Percentiles rank a stretch among this genome's conserved stretches.
Evolutionary conservation across 192 early-diverging fungal species (phyloP).

Genomic region (Polychytrium aggregatum): DNA sequence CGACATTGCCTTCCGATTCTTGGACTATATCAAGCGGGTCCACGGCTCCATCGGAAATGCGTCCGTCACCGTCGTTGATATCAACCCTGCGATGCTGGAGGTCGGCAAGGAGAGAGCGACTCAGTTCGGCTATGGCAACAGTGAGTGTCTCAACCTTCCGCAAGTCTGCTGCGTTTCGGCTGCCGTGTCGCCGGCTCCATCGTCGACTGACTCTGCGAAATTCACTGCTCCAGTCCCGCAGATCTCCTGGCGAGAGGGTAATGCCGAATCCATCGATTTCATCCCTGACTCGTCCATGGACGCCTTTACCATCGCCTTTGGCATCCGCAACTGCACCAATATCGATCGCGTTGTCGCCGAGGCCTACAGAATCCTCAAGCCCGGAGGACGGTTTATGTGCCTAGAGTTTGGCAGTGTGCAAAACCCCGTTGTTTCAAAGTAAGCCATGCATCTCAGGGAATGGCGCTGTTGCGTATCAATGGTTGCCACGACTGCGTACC

Average conservation of each 20-base stretch:
- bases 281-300: slow-evolving; percentile 73
- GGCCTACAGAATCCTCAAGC: slow-evolving; percentile 89
- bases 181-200: too few species aligned
- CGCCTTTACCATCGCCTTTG: slow-evolving; percentile 95
- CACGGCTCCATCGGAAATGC: slow-evolving; percentile 40
- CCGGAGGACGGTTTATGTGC: slow-evolving; percentile 91
- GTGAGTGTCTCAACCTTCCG: too few species aligned
- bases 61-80: slow-evolving; percentile 82
- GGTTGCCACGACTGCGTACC: background rate
- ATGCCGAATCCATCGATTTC: slow-evolving; percentile 73
- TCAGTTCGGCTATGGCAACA: slow-evolving; percentile 15
- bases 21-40: slow-evolving; percentile 65
- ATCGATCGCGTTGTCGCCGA: slow-evolving; percentile 77
- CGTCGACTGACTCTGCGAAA: too few species aligned
- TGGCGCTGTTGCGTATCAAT: too few species aligned
- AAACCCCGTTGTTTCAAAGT: slow-evolving; percentile 75
- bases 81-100: slow-evolving; percentile 92
- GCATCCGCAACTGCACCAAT: slow-evolving; percentile 95
- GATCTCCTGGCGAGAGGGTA: slow-evolving; percentile 68
- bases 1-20: slow-evolving; percentile 92
- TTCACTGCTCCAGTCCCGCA: slow-evolving; percentile 47
- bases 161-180: too few species aligned
- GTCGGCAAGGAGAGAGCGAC: slow-evolving; percentile 62
- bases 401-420: slow-evolving; percentile 86
- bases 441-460: too few species aligned